Evolutionary conservation across 2,329 filamentous ascomycete genomes (phyloP), one percentile per base, ranked within the genome.

Genomic region (Pseudocercospora pini-densiflorae): DNA sequence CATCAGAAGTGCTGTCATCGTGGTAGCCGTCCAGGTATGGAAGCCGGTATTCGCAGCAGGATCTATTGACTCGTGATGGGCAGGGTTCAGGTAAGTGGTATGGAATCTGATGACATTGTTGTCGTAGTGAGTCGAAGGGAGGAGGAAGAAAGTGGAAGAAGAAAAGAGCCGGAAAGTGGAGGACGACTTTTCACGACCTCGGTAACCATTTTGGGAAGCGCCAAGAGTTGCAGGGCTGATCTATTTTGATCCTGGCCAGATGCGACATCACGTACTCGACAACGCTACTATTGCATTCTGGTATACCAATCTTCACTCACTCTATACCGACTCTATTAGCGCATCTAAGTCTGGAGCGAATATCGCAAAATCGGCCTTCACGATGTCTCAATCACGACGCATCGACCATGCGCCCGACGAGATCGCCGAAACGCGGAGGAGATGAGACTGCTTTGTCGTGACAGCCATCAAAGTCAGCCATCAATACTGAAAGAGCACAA

Each of bases 381-480:
- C 1, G 1, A 51, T 24, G 23, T 24, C 47, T 2, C 16, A 5
- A 3, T 5, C 16, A 4, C 16, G 40, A 43, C n/a, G 5, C 47
- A 51, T 51, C 51, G 14, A 27, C 23, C 51, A 31, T 31, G 27
- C 51, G 51, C 51, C 51, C 51, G 16, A 55, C 51, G 51, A 55
- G 51, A 55, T 21, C 51, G 51, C 51, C 51, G 51, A 55, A 55
- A 55, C 51, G 27, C 51, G 51, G 51, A 27, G 23, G 51, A 55
- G 27, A 55, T 55, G 27, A 55, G 24, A 10, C 27, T 55, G 51
- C 51, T 55, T 55, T 55, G 51, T 55, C 51, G 23, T 31, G 27
- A 55, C 12, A 33, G 51, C 51, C 51, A 55, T 31, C 51, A 55
- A 10, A n/a, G 3, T 31, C 24, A 55, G 27, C 23, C 51, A 14